These are phyloP conservation scores for Apiotrichum domesticum DNA, from an alignment of 1,284 basidiomycete genomes.

Conservation along the genomic window DNA sequence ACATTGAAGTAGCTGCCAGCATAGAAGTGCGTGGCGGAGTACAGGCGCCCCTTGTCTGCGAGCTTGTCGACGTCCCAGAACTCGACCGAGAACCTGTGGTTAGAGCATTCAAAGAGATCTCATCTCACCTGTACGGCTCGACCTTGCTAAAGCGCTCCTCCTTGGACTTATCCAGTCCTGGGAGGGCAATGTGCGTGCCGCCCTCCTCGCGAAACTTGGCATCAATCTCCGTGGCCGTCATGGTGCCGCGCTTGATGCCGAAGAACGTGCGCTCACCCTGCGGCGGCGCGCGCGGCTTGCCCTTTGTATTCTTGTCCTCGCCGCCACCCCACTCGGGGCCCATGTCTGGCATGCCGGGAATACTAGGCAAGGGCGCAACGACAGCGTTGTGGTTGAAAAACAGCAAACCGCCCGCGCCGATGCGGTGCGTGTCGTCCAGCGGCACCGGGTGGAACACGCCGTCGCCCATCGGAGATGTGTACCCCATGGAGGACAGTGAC, in stretches of 20 bases:
- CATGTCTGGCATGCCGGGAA: constrained; percentile 36
- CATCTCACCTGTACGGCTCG: constrained; percentile 60
- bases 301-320: constrained; percentile 1
- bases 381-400: constrained; percentile 36
- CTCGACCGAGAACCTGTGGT: constrained; percentile 62
- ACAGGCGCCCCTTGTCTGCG: constrained; percentile 68
- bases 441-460: constrained; percentile 63
- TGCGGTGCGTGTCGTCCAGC: constrained; percentile 65
- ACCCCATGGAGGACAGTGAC: constrained; percentile 10
- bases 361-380: constrained; percentile 11
- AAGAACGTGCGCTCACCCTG: constrained; percentile 46
- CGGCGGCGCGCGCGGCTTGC: constrained; percentile 25
- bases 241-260: constrained; percentile 37
- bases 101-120: constrained; percentile 35
- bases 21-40: constrained; percentile 51
- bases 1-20: constrained; percentile 41
- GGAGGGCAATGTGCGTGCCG: constrained; percentile 3
- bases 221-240: constrained; percentile 34
- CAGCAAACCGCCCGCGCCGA: constrained; percentile 64
- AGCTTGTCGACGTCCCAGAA: constrained; percentile 81
- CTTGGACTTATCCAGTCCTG: constrained; percentile 14
- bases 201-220: constrained; percentile 23
- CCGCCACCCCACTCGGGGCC: constrained; percentile 37
- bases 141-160: constrained; percentile 41
- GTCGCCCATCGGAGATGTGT: constrained; percentile 7